phyloP scores from a whole-genome alignment of 352 stramenopile species.

The Pythium scleroteichum region DNA sequence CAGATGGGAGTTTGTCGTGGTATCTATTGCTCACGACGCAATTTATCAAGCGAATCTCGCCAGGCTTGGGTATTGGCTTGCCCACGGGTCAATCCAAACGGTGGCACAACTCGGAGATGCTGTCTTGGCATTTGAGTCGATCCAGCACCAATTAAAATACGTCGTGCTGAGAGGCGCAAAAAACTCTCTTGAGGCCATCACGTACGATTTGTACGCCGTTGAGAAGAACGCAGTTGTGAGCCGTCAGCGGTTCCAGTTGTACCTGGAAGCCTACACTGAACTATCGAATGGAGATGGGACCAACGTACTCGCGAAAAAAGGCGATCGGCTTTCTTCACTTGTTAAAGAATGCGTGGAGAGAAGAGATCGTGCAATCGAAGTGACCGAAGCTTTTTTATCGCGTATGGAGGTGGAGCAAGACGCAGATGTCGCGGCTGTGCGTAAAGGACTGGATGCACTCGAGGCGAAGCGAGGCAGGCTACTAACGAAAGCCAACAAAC shows the following conservation, averaged over 20 bases:
- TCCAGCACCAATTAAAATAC: constrained; percentile 20
- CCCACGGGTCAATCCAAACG: constrained; percentile 22
- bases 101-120: constrained; percentile 34
- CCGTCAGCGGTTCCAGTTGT: constrained; percentile 41
- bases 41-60: constrained; percentile 51
- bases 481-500: constrained; percentile 3
- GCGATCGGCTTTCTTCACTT: neutral
- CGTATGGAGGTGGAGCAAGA: constrained; percentile 3
- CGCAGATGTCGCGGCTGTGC: neutral
- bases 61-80: constrained; percentile 45
- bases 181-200: constrained; percentile 24
- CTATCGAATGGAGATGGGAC: constrained; percentile 3
- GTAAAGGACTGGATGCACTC: constrained; percentile 3
- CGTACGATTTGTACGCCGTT: constrained; percentile 53
- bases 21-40: constrained; percentile 51
- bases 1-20: constrained; percentile 58
- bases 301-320: neutral
- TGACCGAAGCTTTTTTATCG: constrained; percentile 2
- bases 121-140: constrained; percentile 31
- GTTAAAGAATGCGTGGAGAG: neutral
- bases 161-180: constrained; percentile 33
- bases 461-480: neutral
- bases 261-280: constrained; percentile 22
- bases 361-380: neutral
- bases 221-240: constrained; percentile 53